phyloP scores from a whole-genome alignment of 2,329 filamentous ascomycete genomes.

The Fonsecaea erecta region DNA sequence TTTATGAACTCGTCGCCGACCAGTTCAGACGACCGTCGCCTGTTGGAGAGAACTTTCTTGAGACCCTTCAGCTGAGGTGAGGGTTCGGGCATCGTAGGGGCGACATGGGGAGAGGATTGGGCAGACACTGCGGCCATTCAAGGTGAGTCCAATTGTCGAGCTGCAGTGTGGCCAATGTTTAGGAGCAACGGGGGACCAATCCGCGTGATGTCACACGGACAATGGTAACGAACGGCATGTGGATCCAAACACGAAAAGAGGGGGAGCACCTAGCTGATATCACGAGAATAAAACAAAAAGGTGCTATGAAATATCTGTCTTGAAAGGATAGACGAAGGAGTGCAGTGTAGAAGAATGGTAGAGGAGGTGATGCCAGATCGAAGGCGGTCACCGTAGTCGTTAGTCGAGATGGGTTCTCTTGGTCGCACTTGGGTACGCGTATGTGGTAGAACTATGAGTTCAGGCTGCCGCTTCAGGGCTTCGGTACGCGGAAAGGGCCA shows the following conservation, averaged over 20 bases:
- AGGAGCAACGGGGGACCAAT: not conserved
- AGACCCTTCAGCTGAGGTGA: slow-evolving; percentile 43
- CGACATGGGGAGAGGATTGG: slow-evolving; percentile 31
- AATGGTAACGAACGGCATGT: slow-evolving; percentile 14
- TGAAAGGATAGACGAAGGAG: slow-evolving; percentile 1
- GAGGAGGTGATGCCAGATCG: not conserved
- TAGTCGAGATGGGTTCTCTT: not conserved
- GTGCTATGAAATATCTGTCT: slow-evolving; percentile 5
- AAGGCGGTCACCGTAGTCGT: slow-evolving; percentile 2
- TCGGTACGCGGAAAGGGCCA: not conserved
- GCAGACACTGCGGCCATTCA: slow-evolving; percentile 34
- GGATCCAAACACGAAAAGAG: slow-evolving; percentile 7
- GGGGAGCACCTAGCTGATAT: slow-evolving; percentile 1
- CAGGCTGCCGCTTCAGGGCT: not conserved
- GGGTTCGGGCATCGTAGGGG: slow-evolving; percentile 35
- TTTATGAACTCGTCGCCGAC: slow-evolving; percentile 39
- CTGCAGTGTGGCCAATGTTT: slow-evolving; percentile 11
- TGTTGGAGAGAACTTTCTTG: slow-evolving; percentile 44
- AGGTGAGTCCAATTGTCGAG: slow-evolving; percentile 2
- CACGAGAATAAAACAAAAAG: slow-evolving; percentile 5
- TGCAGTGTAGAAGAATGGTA: not conserved
- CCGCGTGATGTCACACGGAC: slow-evolving; percentile 19
- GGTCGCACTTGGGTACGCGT: no score
- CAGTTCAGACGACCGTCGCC: slow-evolving; percentile 42
- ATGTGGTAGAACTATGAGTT: not conserved